Evolutionary conservation across 306 rosid genomes (phyloP), one percentile per base, ranked within the genome.

Genomic region (Abrus precatorius): DNA sequence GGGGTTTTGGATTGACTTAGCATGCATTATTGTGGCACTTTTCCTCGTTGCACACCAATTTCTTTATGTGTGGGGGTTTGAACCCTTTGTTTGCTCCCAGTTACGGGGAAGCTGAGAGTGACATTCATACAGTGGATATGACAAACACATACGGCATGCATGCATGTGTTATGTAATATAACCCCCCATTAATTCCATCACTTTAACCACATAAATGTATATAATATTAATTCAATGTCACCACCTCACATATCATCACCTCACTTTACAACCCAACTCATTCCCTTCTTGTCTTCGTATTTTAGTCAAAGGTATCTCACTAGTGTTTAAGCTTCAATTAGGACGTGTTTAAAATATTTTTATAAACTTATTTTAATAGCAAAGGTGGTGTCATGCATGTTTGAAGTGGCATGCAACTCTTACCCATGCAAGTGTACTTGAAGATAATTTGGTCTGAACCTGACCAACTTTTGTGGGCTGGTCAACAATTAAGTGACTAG

Each of bases 51-150:
- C 86, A 64, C 77, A 4, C 69, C 65, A 49, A 52, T 72, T 76
- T 76, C 79, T 66, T 75, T 67, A n/a, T 75, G 65, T 54, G 34
- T 88, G 29, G 92, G 86, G 74, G 52, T 72, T 45, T 82, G 85
- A 81, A 82, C 84, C 75, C 36, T 44, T 76, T 75, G 75, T 84
- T 84, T 84, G 44, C 68, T 75, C 77, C 70, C 74, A 79, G 10
- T 70, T 65, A 78, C 44, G 52, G 77, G 79, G 20, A 77, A 73
- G 6, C 56, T 61, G 89, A 88, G 83, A 71, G 82, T 72, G 92
- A 88, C 90, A 48, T 76, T 65, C 85, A 59, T 28, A 49, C 43
- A 63, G 13, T 68, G 67, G 14, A 34, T 33, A 78, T 76, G 80
- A 69, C 87, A 83, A 75, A 36, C 73, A 52, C 78, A 73, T 61